phyloP scores from a whole-genome alignment of 768 basidiomycete genomes.

The Pleurotus citrinopileatus region DNA sequence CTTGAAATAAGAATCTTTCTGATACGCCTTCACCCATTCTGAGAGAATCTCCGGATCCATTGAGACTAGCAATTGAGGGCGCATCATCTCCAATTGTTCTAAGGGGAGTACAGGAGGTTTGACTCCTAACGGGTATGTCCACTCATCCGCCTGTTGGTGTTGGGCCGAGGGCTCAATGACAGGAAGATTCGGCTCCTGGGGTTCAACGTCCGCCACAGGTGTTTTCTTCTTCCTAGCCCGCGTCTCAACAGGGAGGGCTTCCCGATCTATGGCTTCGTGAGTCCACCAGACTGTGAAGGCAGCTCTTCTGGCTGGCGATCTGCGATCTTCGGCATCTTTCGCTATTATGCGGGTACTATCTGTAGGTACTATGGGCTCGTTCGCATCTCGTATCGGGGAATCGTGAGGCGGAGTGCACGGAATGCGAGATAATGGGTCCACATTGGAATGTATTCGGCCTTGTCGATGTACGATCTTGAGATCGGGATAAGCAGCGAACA shows the following conservation, averaged over 20 bases:
- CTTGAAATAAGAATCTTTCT: constrained; percentile 1
- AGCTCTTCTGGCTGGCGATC: neutral
- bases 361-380: neutral
- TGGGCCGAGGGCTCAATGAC: too few relatives aligned
- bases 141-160: neutral
- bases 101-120: neutral
- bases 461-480: constrained; percentile 29
- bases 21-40: neutral
- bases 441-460: constrained; percentile 32
- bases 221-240: neutral
- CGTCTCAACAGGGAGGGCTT: neutral
- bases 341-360: neutral
- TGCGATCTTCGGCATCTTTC: neutral
- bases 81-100: neutral
- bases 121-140: neutral
- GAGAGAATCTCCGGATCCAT: neutral
- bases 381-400: neutral
- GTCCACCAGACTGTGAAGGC: constrained; percentile 12
- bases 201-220: neutral
- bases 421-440: constrained; percentile 19
- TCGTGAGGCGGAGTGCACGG: neutral
- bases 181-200: neutral
- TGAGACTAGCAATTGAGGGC: neutral
- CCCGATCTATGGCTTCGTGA: constrained; percentile 6
- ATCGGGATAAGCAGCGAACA: constrained; percentile 27